Evolutionary conservation across 352 stramenopile genomes (phyloP), one percentile per base, ranked within the genome.

Genomic region (Phytophthora cajani): DNA sequence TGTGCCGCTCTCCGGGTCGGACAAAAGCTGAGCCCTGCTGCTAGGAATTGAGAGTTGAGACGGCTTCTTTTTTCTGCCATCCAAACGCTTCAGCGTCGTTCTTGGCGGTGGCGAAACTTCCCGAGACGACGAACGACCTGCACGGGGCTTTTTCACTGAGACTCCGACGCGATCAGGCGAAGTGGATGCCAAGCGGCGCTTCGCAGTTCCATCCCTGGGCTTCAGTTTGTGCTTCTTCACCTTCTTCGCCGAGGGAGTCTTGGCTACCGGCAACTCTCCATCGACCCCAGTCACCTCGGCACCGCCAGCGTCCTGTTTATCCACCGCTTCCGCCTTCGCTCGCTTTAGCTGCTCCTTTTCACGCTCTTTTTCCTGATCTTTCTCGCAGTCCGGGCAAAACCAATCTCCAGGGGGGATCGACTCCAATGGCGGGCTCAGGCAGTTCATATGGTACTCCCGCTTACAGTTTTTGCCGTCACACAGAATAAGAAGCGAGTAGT

Each of bases 371-470:
- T 63, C 53, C 33, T 81, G 40, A 5, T 90, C 74, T 61, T 87
- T 84, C 2, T 71, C 47, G 51, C 86, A 93, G 12, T 91, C 76
- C 21, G 87, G 89, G 19, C 89, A 96, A 71, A 85, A 93, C 89
- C 89, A 96, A 47, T 93, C 75, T 8, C 89, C 89, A 25, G 76
- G 71, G 7, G 89, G 89, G 14, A 95, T 79, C 8, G 73, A 54
- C 11, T 80, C 63, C 7, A 96, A 74, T 19, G 89, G 89, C 8
- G 89, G 89, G 16, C 50, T 80, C 30, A 96, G 72, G 55, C 89
- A 96, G 49, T 91, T 89, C 86, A 94, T 95, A 69, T 96, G 89
- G 69, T 92, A 96, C 70, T 95, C 87, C 1, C 85, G 83, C 62
- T 92, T 91, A 71, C 89, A 96, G 52, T 88, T 78, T 33, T 90